These are phyloP conservation scores for Parachaetomium inaequale DNA, from an alignment of 495 filamentous ascomycete genomes.

Conservation along the genomic window DNA sequence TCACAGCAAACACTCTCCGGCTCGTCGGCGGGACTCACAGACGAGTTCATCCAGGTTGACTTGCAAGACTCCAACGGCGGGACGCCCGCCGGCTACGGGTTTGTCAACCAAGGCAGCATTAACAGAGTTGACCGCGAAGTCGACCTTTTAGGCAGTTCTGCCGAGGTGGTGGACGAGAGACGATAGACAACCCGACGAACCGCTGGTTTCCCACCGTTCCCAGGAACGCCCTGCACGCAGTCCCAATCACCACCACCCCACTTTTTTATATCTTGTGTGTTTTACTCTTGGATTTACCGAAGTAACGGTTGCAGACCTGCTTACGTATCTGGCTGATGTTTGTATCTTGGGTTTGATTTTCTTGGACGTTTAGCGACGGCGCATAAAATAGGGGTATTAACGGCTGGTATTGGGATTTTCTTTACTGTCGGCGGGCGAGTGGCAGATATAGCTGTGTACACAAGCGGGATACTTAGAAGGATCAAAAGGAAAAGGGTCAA, in stretches of 20 bases:
- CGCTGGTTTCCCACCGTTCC: background rate
- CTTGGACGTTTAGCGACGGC: slow-evolving; percentile 35
- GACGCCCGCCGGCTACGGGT: slow-evolving; percentile 61
- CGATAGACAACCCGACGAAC: slow-evolving; percentile 3
- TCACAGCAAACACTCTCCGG: slow-evolving; percentile 51
- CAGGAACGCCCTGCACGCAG: background rate
- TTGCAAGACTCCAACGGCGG: slow-evolving; percentile 23
- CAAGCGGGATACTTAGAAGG: background rate
- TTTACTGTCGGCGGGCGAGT: too few species aligned
- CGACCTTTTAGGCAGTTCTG: slow-evolving; percentile 44
- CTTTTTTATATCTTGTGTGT: background rate
- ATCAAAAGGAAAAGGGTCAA: background rate
- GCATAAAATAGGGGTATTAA: slow-evolving; percentile 28
- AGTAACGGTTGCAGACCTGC: background rate
- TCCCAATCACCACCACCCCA: background rate
- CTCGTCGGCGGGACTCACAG: slow-evolving; percentile 46
- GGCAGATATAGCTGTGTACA: slow-evolving; percentile 10
- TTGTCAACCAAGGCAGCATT: slow-evolving; percentile 67
- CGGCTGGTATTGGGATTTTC: background rate
- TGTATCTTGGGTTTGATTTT: slow-evolving; percentile 13
- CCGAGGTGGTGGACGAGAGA: slow-evolving; percentile 48
- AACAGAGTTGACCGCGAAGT: slow-evolving; percentile 50
- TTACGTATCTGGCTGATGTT: slow-evolving; percentile 19
- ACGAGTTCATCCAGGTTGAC: slow-evolving; percentile 40
- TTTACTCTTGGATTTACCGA: background rate